Percentiles rank a stretch among this genome's conserved stretches.
phyloP scores from a whole-genome alignment of 495 filamentous ascomycete genomes.

The Aspergillus diversus region DNA sequence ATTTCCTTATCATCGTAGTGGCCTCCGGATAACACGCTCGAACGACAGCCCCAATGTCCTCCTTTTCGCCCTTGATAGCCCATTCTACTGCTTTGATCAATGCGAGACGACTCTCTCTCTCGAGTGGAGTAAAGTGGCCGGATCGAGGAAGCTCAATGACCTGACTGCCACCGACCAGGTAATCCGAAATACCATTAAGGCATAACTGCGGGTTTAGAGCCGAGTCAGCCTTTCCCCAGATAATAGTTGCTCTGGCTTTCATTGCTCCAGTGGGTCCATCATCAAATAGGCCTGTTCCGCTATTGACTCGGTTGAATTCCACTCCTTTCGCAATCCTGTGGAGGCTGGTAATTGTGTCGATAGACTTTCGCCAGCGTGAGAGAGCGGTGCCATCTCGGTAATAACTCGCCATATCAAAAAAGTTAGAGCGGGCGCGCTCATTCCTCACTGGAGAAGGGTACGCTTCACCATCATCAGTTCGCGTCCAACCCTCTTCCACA shows the following conservation, averaged over 20 bases:
- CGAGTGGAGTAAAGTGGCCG: slow-evolving; percentile 49
- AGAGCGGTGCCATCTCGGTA: slow-evolving; percentile 51
- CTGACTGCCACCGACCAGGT: slow-evolving; percentile 43
- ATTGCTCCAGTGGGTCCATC: slow-evolving; percentile 48
- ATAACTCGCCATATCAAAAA: slow-evolving; percentile 48
- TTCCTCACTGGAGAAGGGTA: slow-evolving; percentile 37
- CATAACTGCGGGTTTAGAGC: slow-evolving; percentile 43
- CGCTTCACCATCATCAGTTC: slow-evolving; percentile 35
- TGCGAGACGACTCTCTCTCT: slow-evolving; percentile 41
- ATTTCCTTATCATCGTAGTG: slow-evolving; percentile 39
- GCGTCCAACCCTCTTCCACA: slow-evolving; percentile 33
- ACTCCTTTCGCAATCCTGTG: slow-evolving; percentile 39
- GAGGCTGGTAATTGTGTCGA: slow-evolving; percentile 50
- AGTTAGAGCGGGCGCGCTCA: slow-evolving; percentile 34
- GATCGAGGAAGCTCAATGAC: slow-evolving; percentile 43
- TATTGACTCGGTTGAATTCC: slow-evolving; percentile 34
- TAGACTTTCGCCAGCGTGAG: slow-evolving; percentile 49
- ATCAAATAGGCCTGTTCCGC: slow-evolving; percentile 49
- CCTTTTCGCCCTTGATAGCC: slow-evolving; percentile 43
- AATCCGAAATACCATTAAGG: slow-evolving; percentile 49
- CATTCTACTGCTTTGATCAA: slow-evolving; percentile 39
- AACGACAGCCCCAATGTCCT: slow-evolving; percentile 36
- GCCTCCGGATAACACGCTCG: slow-evolving; percentile 36
- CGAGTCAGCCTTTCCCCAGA: slow-evolving; percentile 55
- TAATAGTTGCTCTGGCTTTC: slow-evolving; percentile 52